Conservation (phyloP, 129 eudicot genomes). For the Pulicaria dysenterica region DNA sequence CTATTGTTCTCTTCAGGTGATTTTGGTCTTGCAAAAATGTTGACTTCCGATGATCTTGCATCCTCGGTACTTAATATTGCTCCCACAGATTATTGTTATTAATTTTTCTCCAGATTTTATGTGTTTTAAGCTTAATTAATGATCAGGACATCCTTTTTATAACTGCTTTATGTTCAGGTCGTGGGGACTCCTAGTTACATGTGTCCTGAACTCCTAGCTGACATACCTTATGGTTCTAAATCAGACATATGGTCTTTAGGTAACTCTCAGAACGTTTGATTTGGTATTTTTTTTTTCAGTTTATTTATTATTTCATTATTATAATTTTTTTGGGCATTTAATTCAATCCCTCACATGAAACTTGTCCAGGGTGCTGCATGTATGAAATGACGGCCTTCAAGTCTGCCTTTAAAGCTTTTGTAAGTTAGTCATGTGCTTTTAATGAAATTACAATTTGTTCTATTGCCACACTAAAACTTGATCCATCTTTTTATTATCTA, state of each 20-base stretch:
- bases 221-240: slow-evolving; percentile 97
- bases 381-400: slow-evolving; percentile 94
- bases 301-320: slow-evolving; percentile 3
- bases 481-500: background rate
- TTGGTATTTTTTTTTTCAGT: background rate
- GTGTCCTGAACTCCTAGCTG: slow-evolving; percentile 99
- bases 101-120: background rate
- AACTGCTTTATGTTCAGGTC: slow-evolving; percentile 47
- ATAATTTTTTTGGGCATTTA: too few species aligned
- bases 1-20: slow-evolving; percentile 59
- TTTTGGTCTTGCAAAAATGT: slow-evolving; percentile 96
- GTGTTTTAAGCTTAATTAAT: background rate
- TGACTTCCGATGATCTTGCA: slow-evolving; percentile 91
- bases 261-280: slow-evolving; percentile 25
- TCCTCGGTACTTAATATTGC: slow-evolving; percentile 65
- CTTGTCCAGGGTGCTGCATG: slow-evolving; percentile 83
- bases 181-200: slow-evolving; percentile 99
- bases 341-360: slow-evolving; percentile 6
- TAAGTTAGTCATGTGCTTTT: slow-evolving; percentile 43
- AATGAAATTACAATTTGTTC: background rate
- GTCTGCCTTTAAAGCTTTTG: slow-evolving; percentile 98
- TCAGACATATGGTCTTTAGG: slow-evolving; percentile 99
- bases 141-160: slow-evolving; percentile 5
- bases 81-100: background rate
- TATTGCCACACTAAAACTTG: background rate